A percentile compares a stretch with the other conserved stretches of the same genome.
Evolutionary conservation across 148 eudicot genomes (phyloP).

Genomic region (Bassia scoparia): DNA sequence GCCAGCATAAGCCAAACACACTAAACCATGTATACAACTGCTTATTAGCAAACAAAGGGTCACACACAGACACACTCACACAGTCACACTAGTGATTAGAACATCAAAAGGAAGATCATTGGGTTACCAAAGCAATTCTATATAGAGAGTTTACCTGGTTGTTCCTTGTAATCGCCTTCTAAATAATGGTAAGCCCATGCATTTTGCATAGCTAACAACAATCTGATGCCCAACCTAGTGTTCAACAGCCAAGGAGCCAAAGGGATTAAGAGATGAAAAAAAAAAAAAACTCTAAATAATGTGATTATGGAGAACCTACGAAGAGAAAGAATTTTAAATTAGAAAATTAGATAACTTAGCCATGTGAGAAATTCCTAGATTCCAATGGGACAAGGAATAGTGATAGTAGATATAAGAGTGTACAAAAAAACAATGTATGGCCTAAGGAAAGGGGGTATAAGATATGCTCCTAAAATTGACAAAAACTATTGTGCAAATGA

Average conservation of each 20-base stretch:
- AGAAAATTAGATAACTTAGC: neutral
- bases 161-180: constrained; percentile 89
- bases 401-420: neutral
- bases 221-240: constrained; percentile 95
- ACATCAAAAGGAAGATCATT: constrained; percentile 24
- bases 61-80: no score
- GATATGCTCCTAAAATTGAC: no score
- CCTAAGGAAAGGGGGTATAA: no score
- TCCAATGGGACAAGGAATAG: neutral
- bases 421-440: no score
- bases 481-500: no score
- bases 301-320: neutral
- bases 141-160: constrained; percentile 75
- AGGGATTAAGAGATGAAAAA: neutral
- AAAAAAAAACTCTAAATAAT: neutral
- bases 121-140: constrained; percentile 37
- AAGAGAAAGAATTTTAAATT: no score
- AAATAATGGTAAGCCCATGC: constrained; percentile 94
- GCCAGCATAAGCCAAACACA: neutral
- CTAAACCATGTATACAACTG: neutral
- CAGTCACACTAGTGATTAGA: neutral
- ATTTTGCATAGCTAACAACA: constrained; percentile 78
- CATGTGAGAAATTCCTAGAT: neutral
- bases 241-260: constrained; percentile 14
- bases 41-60: neutral